Conservation (phyloP, 2,329 filamentous ascomycete genomes). For the Macroventuria anomochaeta region DNA sequence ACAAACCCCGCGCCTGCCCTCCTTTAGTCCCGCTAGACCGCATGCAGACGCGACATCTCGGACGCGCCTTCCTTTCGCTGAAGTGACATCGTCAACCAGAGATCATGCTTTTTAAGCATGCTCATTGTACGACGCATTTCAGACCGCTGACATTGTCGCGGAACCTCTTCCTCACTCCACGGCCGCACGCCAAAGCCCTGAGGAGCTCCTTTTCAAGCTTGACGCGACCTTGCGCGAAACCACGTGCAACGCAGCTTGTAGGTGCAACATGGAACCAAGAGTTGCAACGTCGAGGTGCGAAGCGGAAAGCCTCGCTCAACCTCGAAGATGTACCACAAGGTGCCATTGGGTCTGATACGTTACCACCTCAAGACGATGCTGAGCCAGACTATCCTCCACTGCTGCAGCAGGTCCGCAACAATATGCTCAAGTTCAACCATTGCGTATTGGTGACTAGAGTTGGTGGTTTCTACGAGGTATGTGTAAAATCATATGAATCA, state of each 20-base stretch:
- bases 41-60: conserved; percentile 25
- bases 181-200: conserved; percentile 1
- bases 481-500: conserved; percentile 6
- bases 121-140: conserved; percentile 15
- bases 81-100: not conserved
- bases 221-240: conserved; percentile 38
- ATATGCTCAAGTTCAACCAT: conserved; percentile 89
- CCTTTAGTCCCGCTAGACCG: conserved; percentile 24
- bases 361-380: conserved; percentile 53
- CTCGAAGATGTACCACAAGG: conserved; percentile 63
- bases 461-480: conserved; percentile 89
- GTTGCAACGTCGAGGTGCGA: conserved; percentile 48
- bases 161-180: not conserved
- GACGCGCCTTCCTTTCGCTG: conserved; percentile 6
- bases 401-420: conserved; percentile 81
- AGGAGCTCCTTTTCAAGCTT: conserved; percentile 15
- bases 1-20: conserved; percentile 32
- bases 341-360: conserved; percentile 53
- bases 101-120: conserved; percentile 31
- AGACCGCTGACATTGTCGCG: not conserved
- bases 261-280: conserved; percentile 22
- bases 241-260: conserved; percentile 31
- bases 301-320: conserved; percentile 47
- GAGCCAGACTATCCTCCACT: conserved; percentile 80
- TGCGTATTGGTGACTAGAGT: conserved; percentile 92